These are phyloP conservation scores for Aspergillaceae sp. DNA, from an alignment of 2,329 filamentous ascomycete genomes.

Conservation along the genomic window DNA sequence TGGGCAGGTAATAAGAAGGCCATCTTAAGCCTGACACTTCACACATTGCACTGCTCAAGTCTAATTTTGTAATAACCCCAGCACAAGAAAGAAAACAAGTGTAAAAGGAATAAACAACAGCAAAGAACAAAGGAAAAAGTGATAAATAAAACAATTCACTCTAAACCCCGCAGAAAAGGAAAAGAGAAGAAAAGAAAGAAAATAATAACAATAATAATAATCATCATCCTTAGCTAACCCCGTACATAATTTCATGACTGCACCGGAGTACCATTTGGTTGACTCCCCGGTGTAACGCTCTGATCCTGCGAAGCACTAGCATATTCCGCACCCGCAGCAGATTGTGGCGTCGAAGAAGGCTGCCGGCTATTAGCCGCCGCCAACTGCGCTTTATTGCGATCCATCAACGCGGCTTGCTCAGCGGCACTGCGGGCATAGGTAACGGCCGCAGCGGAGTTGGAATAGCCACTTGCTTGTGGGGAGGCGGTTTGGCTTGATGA, in stretches of 20 bases:
- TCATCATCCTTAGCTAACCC: neutral
- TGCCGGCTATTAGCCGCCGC: constrained; percentile 23
- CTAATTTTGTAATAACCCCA: too few relatives aligned
- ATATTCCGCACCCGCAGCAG: constrained; percentile 13
- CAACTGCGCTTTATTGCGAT: constrained; percentile 31
- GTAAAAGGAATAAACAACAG: too few relatives aligned
- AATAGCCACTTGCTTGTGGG: constrained; percentile 21
- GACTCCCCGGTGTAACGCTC: constrained; percentile 27
- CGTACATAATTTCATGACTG: constrained; percentile 7
- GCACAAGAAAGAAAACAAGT: too few relatives aligned
- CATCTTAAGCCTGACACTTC: too few relatives aligned
- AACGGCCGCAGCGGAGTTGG: constrained; percentile 27
- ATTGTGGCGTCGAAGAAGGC: constrained; percentile 27
- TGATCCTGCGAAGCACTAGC: constrained; percentile 23
- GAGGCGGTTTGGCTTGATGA: constrained; percentile 13
- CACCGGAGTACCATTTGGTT: constrained; percentile 23
- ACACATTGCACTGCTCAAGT: neutral
- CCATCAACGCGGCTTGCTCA: constrained; percentile 33
- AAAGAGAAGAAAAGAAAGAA: neutral
- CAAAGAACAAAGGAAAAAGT: too few relatives aligned
- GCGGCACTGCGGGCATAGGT: constrained; percentile 32
- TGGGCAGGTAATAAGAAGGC: too few relatives aligned
- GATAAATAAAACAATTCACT: too few relatives aligned
- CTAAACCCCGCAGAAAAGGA: too few relatives aligned
- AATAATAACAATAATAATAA: neutral